Base-by-base conservation (phyloP, 805 yeast genomes). In the Candida boidinii region DNA sequence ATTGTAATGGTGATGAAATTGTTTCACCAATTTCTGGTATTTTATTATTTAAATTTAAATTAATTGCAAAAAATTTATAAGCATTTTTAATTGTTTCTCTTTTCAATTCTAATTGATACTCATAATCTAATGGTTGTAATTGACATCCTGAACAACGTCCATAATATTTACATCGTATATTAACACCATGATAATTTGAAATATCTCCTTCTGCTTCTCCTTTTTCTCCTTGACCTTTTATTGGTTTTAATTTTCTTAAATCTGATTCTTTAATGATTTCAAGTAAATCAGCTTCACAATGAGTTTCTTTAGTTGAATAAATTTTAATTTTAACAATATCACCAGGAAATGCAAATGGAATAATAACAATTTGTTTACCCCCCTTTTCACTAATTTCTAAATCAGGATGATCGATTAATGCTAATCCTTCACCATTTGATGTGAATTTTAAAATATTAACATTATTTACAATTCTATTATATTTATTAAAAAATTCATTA, bases 91-190 rank as follows among this genome's bases (percentile, higher is more conserved):
- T 81, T 2, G 94, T 87, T 18, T 73, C 60, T 39, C 73, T 69
- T 54, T 92, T 92, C 49, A 82, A 67, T 32, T 56, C 60, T 33
- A 92, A 63, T 58, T 90, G 97, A 26, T 76, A 66, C 1, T 67
- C 68, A 53, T 92, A 92, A 2, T 71, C 65, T 22, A 87, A 60
- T 54, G 76, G 76, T 53, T 92, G 97, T 52, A 77, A 86, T 59
- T 92, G 97, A 55, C 97, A 88, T 3, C 97, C 97, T 1, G 95
- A 84, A 54, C 96, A 88, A 41, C 75, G 74, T 11, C 95, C 95
- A 60, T 90, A 92, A 60, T 92, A 92, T 41, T 73, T 68, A 60
- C 95, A 86, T n/a, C n/a, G n/a, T n/a, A n/a, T n/a, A n/a, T n/a
- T n/a, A n/a, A n/a, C n/a, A n/a, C n/a, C n/a, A n/a, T n/a, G n/a